phyloP scores from a whole-genome alignment of 257 asterid species.

The Rehmannia glutinosa region DNA sequence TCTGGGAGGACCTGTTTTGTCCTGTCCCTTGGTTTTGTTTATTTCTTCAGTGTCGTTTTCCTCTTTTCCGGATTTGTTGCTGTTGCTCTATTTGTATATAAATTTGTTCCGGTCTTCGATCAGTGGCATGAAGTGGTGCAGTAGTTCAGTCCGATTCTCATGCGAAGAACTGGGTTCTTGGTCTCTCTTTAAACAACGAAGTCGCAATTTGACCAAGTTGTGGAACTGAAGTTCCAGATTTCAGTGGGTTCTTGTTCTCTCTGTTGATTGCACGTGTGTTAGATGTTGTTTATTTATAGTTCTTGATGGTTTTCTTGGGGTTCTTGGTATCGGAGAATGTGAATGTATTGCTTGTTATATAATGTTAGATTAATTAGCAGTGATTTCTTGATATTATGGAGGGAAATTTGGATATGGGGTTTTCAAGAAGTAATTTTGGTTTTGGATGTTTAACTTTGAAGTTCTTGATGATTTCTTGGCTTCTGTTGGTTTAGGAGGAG shows the following conservation, averaged over 20 bases:
- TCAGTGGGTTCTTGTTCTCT: neutral
- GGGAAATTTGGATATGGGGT: slow-evolving; percentile 20
- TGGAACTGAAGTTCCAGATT: neutral
- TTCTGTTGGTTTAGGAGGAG: too few species aligned
- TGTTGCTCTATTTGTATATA: neutral
- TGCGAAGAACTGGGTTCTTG: slow-evolving; percentile 15
- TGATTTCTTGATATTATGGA: slow-evolving; percentile 1
- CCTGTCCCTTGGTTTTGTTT: slow-evolving; percentile 8
- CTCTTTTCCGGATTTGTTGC: neutral
- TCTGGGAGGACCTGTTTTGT: neutral
- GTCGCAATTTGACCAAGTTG: neutral
- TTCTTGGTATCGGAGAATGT: neutral
- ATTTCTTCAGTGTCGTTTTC: slow-evolving; percentile 12
- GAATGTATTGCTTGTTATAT: neutral
- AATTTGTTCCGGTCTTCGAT: neutral
- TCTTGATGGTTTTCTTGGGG: neutral
- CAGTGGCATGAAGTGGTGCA: neutral
- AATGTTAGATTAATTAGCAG: neutral
- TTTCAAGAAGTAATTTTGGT: too few species aligned
- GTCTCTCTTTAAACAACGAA: neutral
- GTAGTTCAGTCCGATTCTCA: slow-evolving; percentile 18
- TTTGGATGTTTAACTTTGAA: too few species aligned
- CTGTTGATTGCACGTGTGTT: too few species aligned
- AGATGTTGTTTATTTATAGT: neutral
- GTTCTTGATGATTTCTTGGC: too few species aligned